Evolutionary conservation across 2,329 filamentous ascomycete genomes (phyloP), one percentile per base, ranked within the genome.

Genomic region (Alternaria brassicicola): DNA sequence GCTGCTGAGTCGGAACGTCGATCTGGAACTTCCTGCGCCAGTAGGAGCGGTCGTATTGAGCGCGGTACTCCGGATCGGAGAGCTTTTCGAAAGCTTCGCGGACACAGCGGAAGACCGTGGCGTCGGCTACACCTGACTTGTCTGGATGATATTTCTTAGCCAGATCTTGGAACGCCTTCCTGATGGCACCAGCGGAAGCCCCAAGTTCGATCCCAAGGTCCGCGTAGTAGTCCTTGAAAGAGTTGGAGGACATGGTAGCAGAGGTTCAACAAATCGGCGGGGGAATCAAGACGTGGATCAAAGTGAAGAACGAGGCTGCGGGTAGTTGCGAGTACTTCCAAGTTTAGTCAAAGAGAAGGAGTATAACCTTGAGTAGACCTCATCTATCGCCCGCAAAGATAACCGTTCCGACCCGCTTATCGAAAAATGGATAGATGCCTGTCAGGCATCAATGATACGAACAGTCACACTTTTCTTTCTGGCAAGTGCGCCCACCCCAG

Each of bases 101-200:
- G 6, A 17, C 56, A 10, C 52, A 46, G 3, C 59, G 59, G 38
- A 68, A 69, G 5, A 41, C 36, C 15, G 48, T 38, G 13, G 57
- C 17, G 23, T 66, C 62, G 13, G 19, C 23, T 6, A 10, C 19
- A 78, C 97, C 97, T 82, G 97, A 96, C 48, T 93, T 97, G 77
- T 98, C 94, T 8, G 94, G 94, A 72, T 98, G 94, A 74, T 87
- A 97, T 72, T 97, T 96, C 79, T 97, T 97, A 17, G 94, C 94
- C 56, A 97, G 83, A 46, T 92, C 90, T 76, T 97, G 97, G 81
- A 97, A 98, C 3, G 94, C 93, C 78, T 96, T 96, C 76, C 97
- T 97, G 76, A 98, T 97, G 30, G 96, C 92, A 53, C 86, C 81
- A 2, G 90, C 80, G 1, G 90, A 88, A n/a, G 94, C 91, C 61